Evolutionary conservation across 2,329 filamentous ascomycete genomes (phyloP).

Genomic region (Sarocladiaceae sp.): DNA sequence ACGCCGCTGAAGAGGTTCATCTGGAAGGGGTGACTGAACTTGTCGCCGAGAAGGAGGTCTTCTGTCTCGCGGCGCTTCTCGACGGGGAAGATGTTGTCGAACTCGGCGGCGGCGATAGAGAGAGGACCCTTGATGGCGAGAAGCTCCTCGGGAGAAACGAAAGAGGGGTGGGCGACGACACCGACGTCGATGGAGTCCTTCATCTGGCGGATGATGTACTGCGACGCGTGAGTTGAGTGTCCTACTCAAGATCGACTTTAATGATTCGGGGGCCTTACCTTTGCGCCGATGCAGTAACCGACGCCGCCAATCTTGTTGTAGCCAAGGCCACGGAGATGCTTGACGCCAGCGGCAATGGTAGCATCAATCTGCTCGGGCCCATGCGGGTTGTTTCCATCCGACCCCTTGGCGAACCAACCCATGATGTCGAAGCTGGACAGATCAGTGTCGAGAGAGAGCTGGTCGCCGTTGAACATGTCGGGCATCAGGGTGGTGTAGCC

Average conservation of each 20-base stretch:
- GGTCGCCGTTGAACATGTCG: constrained; percentile 28
- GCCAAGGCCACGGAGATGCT: constrained; percentile 25
- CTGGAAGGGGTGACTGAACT: constrained; percentile 59
- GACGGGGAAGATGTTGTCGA: constrained; percentile 57
- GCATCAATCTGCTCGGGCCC: constrained; percentile 4
- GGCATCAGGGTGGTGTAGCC: constrained; percentile 26
- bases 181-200: constrained; percentile 60
- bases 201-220: constrained; percentile 63
- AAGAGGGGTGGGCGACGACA: constrained; percentile 71
- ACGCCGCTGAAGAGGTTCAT: constrained; percentile 69
- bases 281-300: constrained; percentile 72
- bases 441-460: constrained; percentile 37
- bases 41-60: constrained; percentile 43
- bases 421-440: constrained; percentile 20
- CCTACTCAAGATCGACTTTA: too few species aligned
- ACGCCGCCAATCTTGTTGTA: constrained; percentile 56
- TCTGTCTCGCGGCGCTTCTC: constrained; percentile 60
- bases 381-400: constrained; percentile 35
- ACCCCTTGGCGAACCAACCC: constrained; percentile 29
- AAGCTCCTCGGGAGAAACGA: constrained; percentile 63
- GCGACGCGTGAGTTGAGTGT: background rate
- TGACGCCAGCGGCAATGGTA: background rate
- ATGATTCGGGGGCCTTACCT: constrained; percentile 34
- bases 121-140: constrained; percentile 59
- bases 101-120: constrained; percentile 60